These are phyloP conservation scores for Curvularia sp. DNA, from an alignment of 2,329 filamentous ascomycete species.

Conservation along the genomic window DNA sequence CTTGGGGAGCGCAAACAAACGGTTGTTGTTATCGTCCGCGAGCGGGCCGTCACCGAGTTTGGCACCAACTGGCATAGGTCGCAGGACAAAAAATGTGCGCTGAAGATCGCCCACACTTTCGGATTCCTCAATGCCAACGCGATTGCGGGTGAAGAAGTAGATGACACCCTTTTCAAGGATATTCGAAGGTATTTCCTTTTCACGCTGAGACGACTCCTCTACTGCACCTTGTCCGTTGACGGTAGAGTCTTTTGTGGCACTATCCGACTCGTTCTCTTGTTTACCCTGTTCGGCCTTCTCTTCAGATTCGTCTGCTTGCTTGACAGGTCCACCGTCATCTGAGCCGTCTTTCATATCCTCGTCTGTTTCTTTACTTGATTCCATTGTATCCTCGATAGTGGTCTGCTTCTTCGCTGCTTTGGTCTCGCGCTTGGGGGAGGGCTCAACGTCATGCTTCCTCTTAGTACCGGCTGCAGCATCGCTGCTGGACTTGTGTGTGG, in stretches of 20 bases:
- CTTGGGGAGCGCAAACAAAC: slow-evolving; percentile 81
- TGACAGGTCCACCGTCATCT: slow-evolving; percentile 11
- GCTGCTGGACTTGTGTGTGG: slow-evolving; percentile 30
- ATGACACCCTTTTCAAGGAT: slow-evolving; percentile 88
- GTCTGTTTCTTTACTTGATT: slow-evolving; percentile 47
- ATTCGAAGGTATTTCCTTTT: slow-evolving; percentile 61
- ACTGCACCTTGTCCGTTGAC: slow-evolving; percentile 49
- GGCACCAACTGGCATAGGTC: slow-evolving; percentile 73
- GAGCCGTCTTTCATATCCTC: slow-evolving; percentile 36
- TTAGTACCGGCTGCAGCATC: slow-evolving; percentile 49
- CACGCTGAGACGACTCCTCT: slow-evolving; percentile 58
- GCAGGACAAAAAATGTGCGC: slow-evolving; percentile 79
- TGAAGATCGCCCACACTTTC: slow-evolving; percentile 74
- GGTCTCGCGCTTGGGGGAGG: slow-evolving; percentile 53
- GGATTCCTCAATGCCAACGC: slow-evolving; percentile 75
- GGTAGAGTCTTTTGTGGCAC: slow-evolving; percentile 28
- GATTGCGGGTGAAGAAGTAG: slow-evolving; percentile 86
- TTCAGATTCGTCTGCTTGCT: slow-evolving; percentile 19
- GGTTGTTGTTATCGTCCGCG: slow-evolving; percentile 66
- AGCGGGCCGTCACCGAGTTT: slow-evolving; percentile 68
- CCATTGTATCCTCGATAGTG: slow-evolving; percentile 61
- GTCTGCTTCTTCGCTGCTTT: slow-evolving; percentile 57
- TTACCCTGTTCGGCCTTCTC: slow-evolving; percentile 13
- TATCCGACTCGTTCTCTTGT: slow-evolving; percentile 10
- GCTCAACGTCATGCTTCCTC: slow-evolving; percentile 49